phyloP scores from a whole-genome alignment of 106 monocot species.

The Iris macrosiphon region DNA sequence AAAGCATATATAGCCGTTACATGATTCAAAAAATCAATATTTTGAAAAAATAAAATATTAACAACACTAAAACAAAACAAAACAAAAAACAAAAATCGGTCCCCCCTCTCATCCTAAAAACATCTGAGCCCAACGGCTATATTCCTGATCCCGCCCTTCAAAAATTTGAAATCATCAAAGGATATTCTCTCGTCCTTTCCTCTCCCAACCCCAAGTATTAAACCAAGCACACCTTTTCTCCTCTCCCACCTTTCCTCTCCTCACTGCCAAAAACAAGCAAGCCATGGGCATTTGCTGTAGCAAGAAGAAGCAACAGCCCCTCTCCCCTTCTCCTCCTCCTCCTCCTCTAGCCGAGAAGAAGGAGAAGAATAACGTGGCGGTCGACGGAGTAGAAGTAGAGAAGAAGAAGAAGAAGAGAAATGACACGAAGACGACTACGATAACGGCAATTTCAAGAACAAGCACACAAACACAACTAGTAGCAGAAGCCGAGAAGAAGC shows the following conservation, averaged over 20 bases:
- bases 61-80: neutral
- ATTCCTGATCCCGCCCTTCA: neutral
- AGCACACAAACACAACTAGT: neutral
- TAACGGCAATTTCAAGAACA: no score
- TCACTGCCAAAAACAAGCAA: neutral
- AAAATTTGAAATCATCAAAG: no score
- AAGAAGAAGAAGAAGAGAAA: no score
- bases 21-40: neutral
- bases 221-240: no score
- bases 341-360: neutral
- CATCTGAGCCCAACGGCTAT: neutral
- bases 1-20: neutral
- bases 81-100: neutral
- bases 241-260: neutral
- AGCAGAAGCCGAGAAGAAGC: neutral
- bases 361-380: neutral
- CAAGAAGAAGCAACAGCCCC: slow-evolving; percentile 5
- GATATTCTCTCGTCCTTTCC: neutral
- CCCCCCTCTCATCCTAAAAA: neutral
- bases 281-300: slow-evolving; percentile 24
- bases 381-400: no score
- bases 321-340: slow-evolving; percentile 1
- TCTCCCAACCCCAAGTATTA: neutral
- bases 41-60: neutral
- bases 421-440: no score